Base-by-base conservation (phyloP, 208 protist genomes). In the Angomonas deanei region DNA sequence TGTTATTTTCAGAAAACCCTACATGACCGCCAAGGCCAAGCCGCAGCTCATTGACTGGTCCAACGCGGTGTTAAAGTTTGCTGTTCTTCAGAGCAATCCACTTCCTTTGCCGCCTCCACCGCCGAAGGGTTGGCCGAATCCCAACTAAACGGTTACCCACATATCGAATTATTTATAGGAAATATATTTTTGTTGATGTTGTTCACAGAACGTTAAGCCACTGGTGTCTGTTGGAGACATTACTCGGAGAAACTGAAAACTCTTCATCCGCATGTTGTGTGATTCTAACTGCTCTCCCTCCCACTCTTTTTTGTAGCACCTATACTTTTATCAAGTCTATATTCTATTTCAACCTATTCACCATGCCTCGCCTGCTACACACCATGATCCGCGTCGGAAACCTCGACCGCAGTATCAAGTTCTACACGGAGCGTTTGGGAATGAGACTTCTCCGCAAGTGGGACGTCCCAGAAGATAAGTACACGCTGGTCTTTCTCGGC, bases 311-410 rank as follows among this genome's bases (percentile, higher is more conserved):
- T n/a, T n/a, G n/a, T n/a, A n/a, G n/a, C n/a, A n/a, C n/a, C n/a
- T n/a, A n/a, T n/a, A n/a, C n/a, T n/a, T n/a, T n/a, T n/a, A n/a
- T 33, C n/a, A 57, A 36, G 0, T 32, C 31, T 67, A n/a, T 53
- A 42, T 15, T n/a, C 15, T n/a, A n/a, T 42, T 42, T 42, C 8
- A 28, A 33, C n/a, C 8, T 48, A 6, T 50, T 21, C 38, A 24
- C 27, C 2, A 63, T 63, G 15, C 78, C 57, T 52, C 87, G 84
- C 38, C 58, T 92, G 67, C 61, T 91, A 27, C 86, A 93, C 64
- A 92, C 84, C 36, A 96, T 96, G 84, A 87, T 96, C 63, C 84
- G 90, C 52, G 84, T 96, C 10, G 85, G 82, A 10, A 78, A 92
- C 52, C 74, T 93, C 2, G 74, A 93, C 27, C 80, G 85, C 33